Base-by-base conservation (phyloP, 1,284 basidiomycete species). In the Tausonia pullulans region DNA sequence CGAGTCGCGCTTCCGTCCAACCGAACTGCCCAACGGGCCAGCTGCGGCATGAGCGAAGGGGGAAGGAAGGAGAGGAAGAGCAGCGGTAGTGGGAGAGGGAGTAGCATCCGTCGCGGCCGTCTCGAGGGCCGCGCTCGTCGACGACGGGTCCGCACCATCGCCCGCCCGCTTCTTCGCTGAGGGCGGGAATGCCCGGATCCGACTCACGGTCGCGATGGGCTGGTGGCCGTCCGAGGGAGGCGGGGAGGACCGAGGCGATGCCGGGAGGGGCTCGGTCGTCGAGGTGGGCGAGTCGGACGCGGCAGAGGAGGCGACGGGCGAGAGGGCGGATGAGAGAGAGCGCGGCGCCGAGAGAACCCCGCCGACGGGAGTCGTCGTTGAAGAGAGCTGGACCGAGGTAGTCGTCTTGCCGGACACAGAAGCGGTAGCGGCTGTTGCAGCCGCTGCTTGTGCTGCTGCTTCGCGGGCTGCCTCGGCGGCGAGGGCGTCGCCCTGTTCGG, bases 241-340 rank as follows among this genome's bases (percentile, higher is more conserved):
- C 7, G 16, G 62, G 51, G 6, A 13, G 4, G 62, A 58, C 14
- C 58, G 1, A 3, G 61, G 61, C 3, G 61, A 62, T 13, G 55
- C 55, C 5, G 63, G 58, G 2, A 65, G 44, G 9, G 63, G 63
- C 27, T 65, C 63, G 3, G 63, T 65, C 10, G 60, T 55, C 10
- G 59, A 53, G 11, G 51, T 53, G 10, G 58, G 53, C 11, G 59
- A 56, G 46, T 57, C 45, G 55, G 62, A 64, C n/a, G 27, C 46
- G 6, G 62, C 56, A 5, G 63, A 52, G 7, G 62, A 64, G 27
- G 48, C 60, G 11, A 43, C 58, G 5, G 63, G 51, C 39, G 63
- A 65, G 7, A 65, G 59, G 40, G 63, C 63, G 13, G 63, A 65
- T 39, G 63, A 65, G 59, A 65, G 59, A 8, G 63, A 65, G 9